These are phyloP conservation scores for Aspergillus homomorphus DNA, from an alignment of 495 filamentous ascomycete species.

Conservation along the genomic window DNA sequence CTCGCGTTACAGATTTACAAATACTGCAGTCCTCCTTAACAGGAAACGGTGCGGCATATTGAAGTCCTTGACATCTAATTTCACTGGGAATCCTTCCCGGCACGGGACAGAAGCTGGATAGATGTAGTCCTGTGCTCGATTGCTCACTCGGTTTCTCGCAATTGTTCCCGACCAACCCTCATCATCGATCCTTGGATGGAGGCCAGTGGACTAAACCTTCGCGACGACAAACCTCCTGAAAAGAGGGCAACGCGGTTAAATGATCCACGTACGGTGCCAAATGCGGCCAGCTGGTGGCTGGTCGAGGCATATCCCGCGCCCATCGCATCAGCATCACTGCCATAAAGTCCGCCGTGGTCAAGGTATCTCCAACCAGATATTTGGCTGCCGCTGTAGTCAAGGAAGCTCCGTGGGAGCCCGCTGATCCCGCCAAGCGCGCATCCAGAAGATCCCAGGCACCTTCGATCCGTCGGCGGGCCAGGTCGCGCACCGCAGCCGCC, in stretches of 20 bases:
- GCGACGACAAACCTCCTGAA: conserved; percentile 1
- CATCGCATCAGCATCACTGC: conserved; percentile 5
- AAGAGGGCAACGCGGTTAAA: background rate
- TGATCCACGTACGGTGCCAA: background rate
- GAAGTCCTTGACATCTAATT: too few relatives aligned
- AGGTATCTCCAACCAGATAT: background rate
- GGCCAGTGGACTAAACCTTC: background rate
- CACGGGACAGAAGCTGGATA: background rate
- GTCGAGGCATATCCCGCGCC: background rate
- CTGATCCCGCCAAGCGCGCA: background rate
- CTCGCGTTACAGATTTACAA: too few relatives aligned
- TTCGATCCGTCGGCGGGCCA: background rate
- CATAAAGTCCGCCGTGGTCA: background rate
- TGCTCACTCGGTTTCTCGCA: background rate
- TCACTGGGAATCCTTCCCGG: too few relatives aligned
- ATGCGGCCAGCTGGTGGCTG: background rate
- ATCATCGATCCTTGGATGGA: background rate
- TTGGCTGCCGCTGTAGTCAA: background rate
- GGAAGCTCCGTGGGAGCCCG: background rate
- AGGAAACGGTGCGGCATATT: too few relatives aligned
- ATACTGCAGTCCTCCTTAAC: too few relatives aligned
- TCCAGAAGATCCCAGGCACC: background rate
- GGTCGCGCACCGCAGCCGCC: background rate
- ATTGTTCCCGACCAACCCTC: background rate
- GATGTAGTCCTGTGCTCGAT: background rate